Evolutionary conservation across 1,139 yeast species (phyloP).

Genomic region (Pichia terricola): DNA sequence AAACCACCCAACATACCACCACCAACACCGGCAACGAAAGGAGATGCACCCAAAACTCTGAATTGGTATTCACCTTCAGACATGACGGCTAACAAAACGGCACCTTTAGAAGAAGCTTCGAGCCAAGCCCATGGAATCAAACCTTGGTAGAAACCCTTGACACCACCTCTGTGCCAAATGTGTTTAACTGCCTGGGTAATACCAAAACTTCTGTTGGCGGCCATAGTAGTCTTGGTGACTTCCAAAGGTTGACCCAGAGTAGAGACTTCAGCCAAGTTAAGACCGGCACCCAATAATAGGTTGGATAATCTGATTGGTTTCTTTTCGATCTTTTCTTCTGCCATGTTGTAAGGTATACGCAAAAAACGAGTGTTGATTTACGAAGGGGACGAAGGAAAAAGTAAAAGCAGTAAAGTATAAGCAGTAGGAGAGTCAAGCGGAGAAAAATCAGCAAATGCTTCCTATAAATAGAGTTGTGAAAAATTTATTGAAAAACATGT

Average conservation of each 20-base stretch:
- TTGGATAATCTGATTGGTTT: constrained; percentile 86
- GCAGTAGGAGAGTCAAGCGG: neutral
- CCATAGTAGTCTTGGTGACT: constrained; percentile 95
- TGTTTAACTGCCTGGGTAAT: constrained; percentile 59
- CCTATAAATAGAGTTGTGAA: too few species aligned
- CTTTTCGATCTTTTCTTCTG: constrained; percentile 34
- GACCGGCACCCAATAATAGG: constrained; percentile 86
- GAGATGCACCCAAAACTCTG: constrained; percentile 52
- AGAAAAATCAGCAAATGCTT: too few species aligned
- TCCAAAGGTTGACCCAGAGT: constrained; percentile 95
- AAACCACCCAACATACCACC: constrained; percentile 96
- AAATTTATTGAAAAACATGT: too few species aligned
- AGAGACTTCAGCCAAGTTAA: constrained; percentile 87
- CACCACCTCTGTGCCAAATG: constrained; percentile 91
- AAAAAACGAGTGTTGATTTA: neutral
- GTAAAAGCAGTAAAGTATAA: neutral
- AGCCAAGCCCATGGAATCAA: constrained; percentile 99
- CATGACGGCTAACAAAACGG: constrained; percentile 87
- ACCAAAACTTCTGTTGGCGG: constrained; percentile 76
- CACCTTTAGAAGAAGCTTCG: constrained; percentile 98
- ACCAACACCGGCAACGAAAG: constrained; percentile 79
- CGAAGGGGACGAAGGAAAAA: neutral
- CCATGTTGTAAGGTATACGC: constrained; percentile 1
- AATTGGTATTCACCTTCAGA: constrained; percentile 84
- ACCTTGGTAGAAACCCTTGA: constrained; percentile 90